Conservation (phyloP, 164 flowering plant species). For the Vitis rupestris region DNA sequence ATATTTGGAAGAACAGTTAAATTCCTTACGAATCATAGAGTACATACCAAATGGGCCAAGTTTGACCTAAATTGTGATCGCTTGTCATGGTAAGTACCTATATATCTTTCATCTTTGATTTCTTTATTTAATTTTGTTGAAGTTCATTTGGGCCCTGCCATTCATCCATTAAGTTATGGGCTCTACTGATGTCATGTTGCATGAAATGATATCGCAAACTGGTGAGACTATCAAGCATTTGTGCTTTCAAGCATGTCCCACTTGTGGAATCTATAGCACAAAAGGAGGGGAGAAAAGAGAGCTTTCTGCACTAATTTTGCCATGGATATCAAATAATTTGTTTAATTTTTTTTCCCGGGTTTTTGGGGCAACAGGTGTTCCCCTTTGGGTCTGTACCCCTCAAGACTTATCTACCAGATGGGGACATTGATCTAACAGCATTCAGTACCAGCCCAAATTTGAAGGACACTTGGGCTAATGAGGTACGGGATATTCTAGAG, state of each 20-base stretch:
- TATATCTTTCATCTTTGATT: too few relatives aligned
- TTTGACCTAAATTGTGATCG: too few relatives aligned
- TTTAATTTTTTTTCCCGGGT: too few relatives aligned
- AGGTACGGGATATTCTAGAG: slow-evolving; percentile 20
- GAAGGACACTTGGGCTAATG: slow-evolving; percentile 18
- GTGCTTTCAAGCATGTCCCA: neutral
- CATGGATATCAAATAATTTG: too few relatives aligned
- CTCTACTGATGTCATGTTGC: neutral
- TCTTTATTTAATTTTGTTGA: neutral
- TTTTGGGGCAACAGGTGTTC: slow-evolving; percentile 17
- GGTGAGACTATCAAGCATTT: neutral
- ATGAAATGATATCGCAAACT: neutral
- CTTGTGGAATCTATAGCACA: too few relatives aligned
- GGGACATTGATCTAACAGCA: slow-evolving; percentile 31
- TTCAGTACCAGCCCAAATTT: slow-evolving; percentile 12
- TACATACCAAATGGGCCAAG: too few relatives aligned
- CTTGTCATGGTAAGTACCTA: too few relatives aligned
- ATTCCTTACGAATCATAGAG: too few relatives aligned
- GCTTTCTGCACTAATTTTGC: too few relatives aligned
- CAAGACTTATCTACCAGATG: slow-evolving; percentile 31
- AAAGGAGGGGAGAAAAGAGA: too few relatives aligned
- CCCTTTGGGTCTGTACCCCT: slow-evolving; percentile 31
- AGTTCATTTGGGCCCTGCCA: neutral
- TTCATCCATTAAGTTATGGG: neutral
- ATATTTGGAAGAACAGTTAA: too few relatives aligned